These are phyloP conservation scores for Podaxis mareebaensis DNA, from an alignment of 768 basidiomycete genomes.

Conservation along the genomic window DNA sequence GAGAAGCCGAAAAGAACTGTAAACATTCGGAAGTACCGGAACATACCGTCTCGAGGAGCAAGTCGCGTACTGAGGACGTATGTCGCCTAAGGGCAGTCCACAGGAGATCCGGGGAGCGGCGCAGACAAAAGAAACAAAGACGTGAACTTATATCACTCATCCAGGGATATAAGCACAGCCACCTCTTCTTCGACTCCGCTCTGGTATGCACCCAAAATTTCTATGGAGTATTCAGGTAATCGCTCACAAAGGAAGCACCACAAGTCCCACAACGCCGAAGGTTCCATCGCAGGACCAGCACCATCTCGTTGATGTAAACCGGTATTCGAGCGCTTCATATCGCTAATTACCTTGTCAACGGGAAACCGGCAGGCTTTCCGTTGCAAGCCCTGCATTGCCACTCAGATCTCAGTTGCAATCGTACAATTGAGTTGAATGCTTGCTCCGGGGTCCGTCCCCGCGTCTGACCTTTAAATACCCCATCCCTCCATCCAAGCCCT, in stretches of 20 bases:
- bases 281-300: neutral
- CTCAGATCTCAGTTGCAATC: neutral
- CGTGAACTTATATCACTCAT: neutral
- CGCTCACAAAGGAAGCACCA: neutral
- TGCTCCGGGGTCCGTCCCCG: constrained; percentile 8
- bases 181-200: neutral
- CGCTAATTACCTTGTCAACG: constrained; percentile 6
- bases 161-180: constrained; percentile 5
- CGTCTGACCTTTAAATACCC: constrained; percentile 8
- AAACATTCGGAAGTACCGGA: neutral
- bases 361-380: constrained; percentile 2
- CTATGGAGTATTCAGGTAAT: neutral
- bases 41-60: neutral
- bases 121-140: neutral
- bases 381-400: neutral
- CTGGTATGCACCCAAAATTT: neutral
- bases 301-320: neutral
- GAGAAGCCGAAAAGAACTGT: neutral
- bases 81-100: neutral
- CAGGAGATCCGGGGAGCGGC: neutral
- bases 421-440: neutral
- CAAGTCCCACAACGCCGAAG: constrained; percentile 3
- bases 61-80: neutral
- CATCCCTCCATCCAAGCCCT: neutral
- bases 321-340: neutral